These are phyloP conservation scores for Chaetoscypha palmicola DNA, from an alignment of 2,329 filamentous ascomycete genomes.

Conservation along the genomic window DNA sequence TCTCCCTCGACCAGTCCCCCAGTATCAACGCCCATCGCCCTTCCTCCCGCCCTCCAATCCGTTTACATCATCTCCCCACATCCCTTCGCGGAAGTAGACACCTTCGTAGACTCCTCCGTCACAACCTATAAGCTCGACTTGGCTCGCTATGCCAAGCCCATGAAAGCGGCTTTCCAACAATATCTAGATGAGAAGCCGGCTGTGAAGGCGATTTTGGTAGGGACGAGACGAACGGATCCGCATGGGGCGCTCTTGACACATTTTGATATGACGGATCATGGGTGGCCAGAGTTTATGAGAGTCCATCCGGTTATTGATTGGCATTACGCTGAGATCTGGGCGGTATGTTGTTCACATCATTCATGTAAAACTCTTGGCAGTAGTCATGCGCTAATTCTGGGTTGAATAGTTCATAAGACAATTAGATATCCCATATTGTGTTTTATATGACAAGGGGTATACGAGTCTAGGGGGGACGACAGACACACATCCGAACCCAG, in stretches of 20 bases:
- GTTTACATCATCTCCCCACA: constrained; percentile 84
- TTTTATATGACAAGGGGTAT: constrained; percentile 81
- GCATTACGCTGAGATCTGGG: constrained; percentile 94
- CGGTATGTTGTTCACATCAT: constrained; percentile 60
- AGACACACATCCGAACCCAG: constrained; percentile 86
- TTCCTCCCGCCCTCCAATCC: constrained; percentile 53
- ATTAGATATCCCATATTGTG: constrained; percentile 75
- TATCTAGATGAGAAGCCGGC: constrained; percentile 61
- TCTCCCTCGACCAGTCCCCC: too few species aligned
- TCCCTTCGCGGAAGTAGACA: constrained; percentile 79
- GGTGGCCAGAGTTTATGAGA: constrained; percentile 89
- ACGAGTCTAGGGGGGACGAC: constrained; percentile 85
- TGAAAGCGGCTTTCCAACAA: constrained; percentile 72
- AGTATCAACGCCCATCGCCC: constrained; percentile 2
- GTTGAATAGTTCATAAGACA: constrained; percentile 78
- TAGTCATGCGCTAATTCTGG: too few species aligned
- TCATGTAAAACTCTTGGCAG: too few species aligned
- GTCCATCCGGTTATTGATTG: constrained; percentile 96
- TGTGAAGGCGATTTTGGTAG: constrained; percentile 77
- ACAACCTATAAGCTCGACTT: constrained; percentile 68
- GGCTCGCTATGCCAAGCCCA: constrained; percentile 65
- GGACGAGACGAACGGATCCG: constrained; percentile 85
- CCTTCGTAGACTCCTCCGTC: constrained; percentile 66
- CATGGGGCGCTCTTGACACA: constrained; percentile 72
- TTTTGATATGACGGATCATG: constrained; percentile 81